A percentile compares a stretch with the other conserved stretches of the same genome.
These are phyloP conservation scores for Penicillium parvum DNA, from an alignment of 495 filamentous ascomycete genomes.

Conservation along the genomic window DNA sequence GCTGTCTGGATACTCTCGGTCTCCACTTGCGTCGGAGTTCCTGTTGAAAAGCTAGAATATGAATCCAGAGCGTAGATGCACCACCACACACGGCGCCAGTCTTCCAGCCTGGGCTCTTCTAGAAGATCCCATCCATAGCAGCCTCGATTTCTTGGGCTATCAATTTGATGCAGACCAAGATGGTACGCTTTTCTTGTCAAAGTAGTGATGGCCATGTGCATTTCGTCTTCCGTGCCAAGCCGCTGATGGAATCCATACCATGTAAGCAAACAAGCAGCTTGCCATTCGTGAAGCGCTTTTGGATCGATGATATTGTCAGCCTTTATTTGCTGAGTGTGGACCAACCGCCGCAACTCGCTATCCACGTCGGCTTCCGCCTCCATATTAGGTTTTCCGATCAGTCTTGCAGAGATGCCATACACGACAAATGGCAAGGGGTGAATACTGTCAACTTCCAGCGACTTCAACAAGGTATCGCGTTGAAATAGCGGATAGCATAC, in stretches of 20 bases:
- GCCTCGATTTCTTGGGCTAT: background rate
- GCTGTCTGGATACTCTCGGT: background rate
- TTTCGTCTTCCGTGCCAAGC: background rate
- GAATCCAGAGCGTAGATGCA: background rate
- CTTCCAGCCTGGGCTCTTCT: no score
- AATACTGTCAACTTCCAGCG: no score
- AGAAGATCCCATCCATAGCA: background rate
- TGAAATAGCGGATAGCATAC: no score
- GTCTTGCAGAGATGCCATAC: no score
- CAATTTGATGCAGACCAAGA: slow-evolving; percentile 1
- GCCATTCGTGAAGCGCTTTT: no score
- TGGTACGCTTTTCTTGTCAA: slow-evolving; percentile 1
- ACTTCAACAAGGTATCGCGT: no score
- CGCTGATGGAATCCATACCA: slow-evolving; percentile 1
- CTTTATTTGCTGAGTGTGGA: slow-evolving; percentile 1
- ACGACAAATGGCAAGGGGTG: no score
- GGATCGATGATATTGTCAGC: background rate
- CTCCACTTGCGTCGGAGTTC: background rate
- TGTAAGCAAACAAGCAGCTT: no score
- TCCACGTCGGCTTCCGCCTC: background rate
- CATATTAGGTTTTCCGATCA: background rate
- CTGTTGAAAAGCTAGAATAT: slow-evolving; percentile 1
- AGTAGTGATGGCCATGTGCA: slow-evolving; percentile 1
- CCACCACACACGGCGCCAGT: background rate
- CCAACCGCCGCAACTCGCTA: background rate